Evolutionary conservation across 2,329 filamentous ascomycete genomes (phyloP), one percentile per base, ranked within the genome.

Genomic region (Septoria linicola): DNA sequence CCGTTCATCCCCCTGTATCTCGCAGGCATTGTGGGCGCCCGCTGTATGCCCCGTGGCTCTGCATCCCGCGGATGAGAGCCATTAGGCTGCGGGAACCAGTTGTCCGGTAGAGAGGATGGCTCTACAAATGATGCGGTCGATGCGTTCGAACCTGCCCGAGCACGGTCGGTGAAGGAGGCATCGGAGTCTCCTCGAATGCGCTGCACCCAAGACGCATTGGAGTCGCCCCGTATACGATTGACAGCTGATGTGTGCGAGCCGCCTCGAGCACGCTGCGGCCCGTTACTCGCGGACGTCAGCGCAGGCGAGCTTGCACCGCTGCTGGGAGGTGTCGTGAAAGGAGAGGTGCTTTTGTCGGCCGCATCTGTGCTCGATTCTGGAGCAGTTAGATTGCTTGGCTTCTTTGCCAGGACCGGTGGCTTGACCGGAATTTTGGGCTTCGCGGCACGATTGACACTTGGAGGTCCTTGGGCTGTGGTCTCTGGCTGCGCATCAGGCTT

Each of bases 291-390:
- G 10, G 23, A 25, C 4, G 16, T 25, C 20, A 25, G 8, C 10
- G 53, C 60, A 10, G 70, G 72, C 3, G 66, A 65, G 36, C 79
- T 85, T 49, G 80, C 83, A 3, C 81, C 80, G 65, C 86, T 92
- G 60, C 83, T 84, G 0, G 91, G 89, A 14, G 90, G 90, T 30
- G 89, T 96, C 63, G 78, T 90, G 66, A 96, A 96, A 0, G 92
- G 91, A 1, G 92, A 96, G 0, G 83, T 64, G 43, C 73, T 71
- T 25, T 75, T 74, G 35, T 79, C 75, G 2, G 67, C 64, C 4
- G 58, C 19, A 5, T 65, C 63, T 13, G 49, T 55, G 66, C 62
- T 75, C 66, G 63, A 75, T 72, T 64, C 70, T 37, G 66, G 74
- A 27, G 63, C 73, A 19, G 58, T 44, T 4, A 66, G 53, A 14